A percentile compares a stretch with the other conserved stretches of the same genome.
Conservation (phyloP, 1,139 yeast genomes). For the Magnusiomyces sp. region DNA sequence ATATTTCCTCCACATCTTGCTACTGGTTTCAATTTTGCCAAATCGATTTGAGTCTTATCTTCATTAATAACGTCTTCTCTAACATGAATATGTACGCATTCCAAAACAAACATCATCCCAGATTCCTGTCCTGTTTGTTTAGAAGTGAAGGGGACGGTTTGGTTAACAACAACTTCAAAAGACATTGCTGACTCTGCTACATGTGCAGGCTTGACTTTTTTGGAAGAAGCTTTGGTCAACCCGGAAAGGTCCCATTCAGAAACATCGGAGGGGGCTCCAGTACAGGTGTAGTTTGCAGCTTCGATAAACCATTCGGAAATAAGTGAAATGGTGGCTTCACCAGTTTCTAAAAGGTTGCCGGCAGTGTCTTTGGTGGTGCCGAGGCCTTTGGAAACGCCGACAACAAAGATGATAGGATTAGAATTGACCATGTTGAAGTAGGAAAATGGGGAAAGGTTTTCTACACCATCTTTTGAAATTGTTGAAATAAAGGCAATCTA, state of each 20-base stretch:
- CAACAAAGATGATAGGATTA: conserved; percentile 52
- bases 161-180: conserved; percentile 45
- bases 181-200: conserved; percentile 58
- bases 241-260: conserved; percentile 53
- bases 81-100: conserved; percentile 50
- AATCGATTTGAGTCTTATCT: conserved; percentile 36
- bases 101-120: conserved; percentile 41
- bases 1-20: conserved; percentile 49
- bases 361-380: conserved; percentile 44
- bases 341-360: conserved; percentile 42
- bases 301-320: conserved; percentile 58
- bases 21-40: conserved; percentile 45
- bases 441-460: conserved; percentile 53
- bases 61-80: conserved; percentile 47
- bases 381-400: conserved; percentile 40
- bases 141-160: conserved; percentile 41
- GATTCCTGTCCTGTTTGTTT: conserved; percentile 34
- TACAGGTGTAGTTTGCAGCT: conserved; percentile 49
- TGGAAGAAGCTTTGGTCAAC: conserved; percentile 41
- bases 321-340: conserved; percentile 50
- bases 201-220: conserved; percentile 44
- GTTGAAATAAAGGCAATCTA: conserved; percentile 47
- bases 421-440: conserved; percentile 42
- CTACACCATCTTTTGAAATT: conserved; percentile 36
- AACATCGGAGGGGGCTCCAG: conserved; percentile 41